phyloP scores from a whole-genome alignment of 2,329 filamentous ascomycete species.

The Fusarium pseudocircinatum region DNA sequence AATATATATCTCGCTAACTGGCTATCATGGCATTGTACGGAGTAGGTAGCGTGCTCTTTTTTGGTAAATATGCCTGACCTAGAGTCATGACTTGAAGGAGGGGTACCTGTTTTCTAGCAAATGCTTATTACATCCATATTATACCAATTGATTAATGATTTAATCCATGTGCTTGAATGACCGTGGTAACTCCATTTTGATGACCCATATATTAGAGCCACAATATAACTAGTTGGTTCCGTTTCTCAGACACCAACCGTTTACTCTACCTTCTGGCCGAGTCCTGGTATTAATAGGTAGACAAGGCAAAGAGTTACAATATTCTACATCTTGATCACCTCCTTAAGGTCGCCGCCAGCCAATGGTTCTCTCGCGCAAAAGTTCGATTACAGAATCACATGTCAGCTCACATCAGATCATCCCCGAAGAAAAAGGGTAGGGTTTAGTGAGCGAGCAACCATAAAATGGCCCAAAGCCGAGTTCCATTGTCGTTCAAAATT shows the following conservation, averaged over 20 bases:
- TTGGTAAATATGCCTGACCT: constrained; percentile 1
- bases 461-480: constrained; percentile 12
- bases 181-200: background rate
- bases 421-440: background rate
- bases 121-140: constrained; percentile 9
- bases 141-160: constrained; percentile 8
- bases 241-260: background rate
- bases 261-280: background rate
- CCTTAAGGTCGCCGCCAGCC: background rate
- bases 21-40: constrained; percentile 32
- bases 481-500: constrained; percentile 27
- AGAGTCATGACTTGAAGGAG: background rate
- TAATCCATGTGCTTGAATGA: background rate
- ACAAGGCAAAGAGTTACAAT: background rate
- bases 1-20: constrained; percentile 19
- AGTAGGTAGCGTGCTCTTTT: constrained; percentile 26
- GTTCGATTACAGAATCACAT: background rate
- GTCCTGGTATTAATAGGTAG: background rate
- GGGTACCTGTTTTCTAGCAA: background rate
- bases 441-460: constrained; percentile 14
- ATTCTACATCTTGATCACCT: background rate
- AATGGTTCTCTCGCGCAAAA: background rate
- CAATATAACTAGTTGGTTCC: background rate
- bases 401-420: constrained; percentile 1
- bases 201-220: no score